Base-by-base conservation (phyloP, 805 yeast genomes). In the Metschnikowia vanudenii region DNA sequence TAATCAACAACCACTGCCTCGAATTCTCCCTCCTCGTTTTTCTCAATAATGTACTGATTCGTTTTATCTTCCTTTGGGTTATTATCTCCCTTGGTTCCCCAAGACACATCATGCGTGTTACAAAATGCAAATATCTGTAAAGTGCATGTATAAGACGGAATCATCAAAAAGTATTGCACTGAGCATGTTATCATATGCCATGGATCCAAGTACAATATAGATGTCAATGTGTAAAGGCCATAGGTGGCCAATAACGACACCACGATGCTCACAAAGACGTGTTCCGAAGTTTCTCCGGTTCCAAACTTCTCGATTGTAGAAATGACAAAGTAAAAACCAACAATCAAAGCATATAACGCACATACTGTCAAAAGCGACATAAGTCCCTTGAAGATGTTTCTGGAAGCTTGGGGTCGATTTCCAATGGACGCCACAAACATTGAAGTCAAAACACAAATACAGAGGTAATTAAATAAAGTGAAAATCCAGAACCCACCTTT, bases 61-160 rank as follows among this genome's bases (percentile, higher is more conserved):
- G 84, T 72, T 50, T 80, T 85, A 53, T 80, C 80, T 16, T 81
- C 78, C 32, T 65, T 62, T 38, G 81, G 85, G 50, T 79, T 80
- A 53, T 84, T 86, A 50, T 91, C 97, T 55, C 99, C 99, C 64
- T 92, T 92, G 2, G 99, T 92, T 68, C 99, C 99, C 99, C 99
- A 92, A 0, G 97, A 87, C 41, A 94, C 96, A 73, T 92, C 99
- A 68, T 92, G 98, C 2, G 97, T 92, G 65, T 92, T 92, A 72
- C 99, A 92, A 68, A 92, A 90, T 1, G 99, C 97, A 70, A 90
- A 92, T 49, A 94, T 90, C 68, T 92, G 97, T 47, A 92, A 73
- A 2, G 96, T 84, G 69, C 96, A 88, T 3, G 95, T 86, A 64
- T 90, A 92, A 0, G 95, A 84, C 20, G 99, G 98, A 43, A 92